Evolutionary conservation across 2,329 filamentous ascomycete genomes (phyloP).

Genomic region (Penicillium verrucosum): DNA sequence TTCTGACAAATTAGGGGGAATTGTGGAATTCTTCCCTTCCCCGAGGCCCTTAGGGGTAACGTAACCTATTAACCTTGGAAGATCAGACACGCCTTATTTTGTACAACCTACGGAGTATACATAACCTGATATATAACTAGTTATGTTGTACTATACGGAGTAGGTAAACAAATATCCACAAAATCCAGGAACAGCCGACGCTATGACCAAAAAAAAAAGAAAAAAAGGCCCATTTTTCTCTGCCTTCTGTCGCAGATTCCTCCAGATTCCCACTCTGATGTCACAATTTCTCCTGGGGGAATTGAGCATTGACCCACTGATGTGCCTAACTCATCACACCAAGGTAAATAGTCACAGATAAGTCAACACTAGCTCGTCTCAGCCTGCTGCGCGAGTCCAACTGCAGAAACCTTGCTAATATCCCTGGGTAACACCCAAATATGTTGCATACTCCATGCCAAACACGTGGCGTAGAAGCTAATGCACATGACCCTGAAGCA

Average conservation of each 20-base stretch:
- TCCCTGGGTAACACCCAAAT: not conserved
- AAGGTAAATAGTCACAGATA: slow-evolving; percentile 16
- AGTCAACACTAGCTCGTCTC: slow-evolving; percentile 15
- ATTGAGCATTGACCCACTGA: slow-evolving; percentile 22
- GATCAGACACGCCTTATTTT: not conserved
- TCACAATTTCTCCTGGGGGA: slow-evolving; percentile 22
- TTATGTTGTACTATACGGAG: too few relatives aligned
- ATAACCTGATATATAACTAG: not conserved
- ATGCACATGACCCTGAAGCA: not conserved
- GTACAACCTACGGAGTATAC: not conserved
- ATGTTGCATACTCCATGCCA: not conserved
- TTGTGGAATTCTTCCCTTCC: too few relatives aligned
- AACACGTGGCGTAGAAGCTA: not conserved
- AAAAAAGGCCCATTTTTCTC: slow-evolving; percentile 4
- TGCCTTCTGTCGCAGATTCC: not conserved
- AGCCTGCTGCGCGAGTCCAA: not conserved
- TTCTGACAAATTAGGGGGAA: not conserved
- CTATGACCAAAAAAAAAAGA: slow-evolving; percentile 17
- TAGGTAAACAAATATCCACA: not conserved
- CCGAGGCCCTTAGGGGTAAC: not conserved
- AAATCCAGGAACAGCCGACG: slow-evolving; percentile 10
- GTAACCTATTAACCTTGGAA: not conserved
- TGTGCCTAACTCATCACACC: slow-evolving; percentile 10
- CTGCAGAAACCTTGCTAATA: not conserved
- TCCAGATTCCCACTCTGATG: slow-evolving; percentile 14